A percentile compares a stretch with the other conserved stretches of the same genome.
These are phyloP conservation scores for Oryza longistaminata DNA, from an alignment of 176 grass and related monocot species.

Conservation along the genomic window DNA sequence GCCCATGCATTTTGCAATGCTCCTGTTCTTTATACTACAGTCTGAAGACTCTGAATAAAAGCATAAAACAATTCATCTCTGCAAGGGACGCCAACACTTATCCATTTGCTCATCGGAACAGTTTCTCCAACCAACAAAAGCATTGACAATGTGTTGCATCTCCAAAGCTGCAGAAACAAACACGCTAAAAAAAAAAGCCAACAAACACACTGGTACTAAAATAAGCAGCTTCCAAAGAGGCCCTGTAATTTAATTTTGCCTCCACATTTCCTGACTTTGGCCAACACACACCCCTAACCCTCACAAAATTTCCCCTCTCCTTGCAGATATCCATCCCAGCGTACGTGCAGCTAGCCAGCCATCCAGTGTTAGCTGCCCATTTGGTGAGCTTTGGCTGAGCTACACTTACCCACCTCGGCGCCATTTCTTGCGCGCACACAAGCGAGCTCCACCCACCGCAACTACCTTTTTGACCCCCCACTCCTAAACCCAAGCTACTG, in stretches of 20 bases:
- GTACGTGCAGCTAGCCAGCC: background rate
- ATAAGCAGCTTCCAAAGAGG: background rate
- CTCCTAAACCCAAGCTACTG: slow-evolving; percentile 61
- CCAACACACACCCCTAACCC: background rate
- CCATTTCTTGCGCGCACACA: slow-evolving; percentile 29
- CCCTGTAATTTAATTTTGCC: background rate
- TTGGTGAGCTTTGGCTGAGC: slow-evolving; percentile 58
- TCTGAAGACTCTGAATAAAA: no score
- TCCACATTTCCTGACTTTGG: slow-evolving; percentile 4
- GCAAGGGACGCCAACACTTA: background rate
- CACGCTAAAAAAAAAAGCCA: background rate
- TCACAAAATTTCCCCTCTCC: background rate
- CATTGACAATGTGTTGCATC: background rate
- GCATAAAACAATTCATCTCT: background rate
- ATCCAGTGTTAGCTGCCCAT: slow-evolving; percentile 48
- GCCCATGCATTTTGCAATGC: background rate
- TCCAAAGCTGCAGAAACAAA: background rate
- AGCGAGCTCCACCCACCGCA: slow-evolving; percentile 47
- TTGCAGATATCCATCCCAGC: background rate
- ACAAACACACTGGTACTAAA: background rate
- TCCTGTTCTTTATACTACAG: background rate
- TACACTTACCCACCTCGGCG: slow-evolving; percentile 44
- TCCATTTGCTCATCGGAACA: background rate
- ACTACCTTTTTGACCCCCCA: slow-evolving; percentile 48
- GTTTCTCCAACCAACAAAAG: background rate